Percentiles rank a stretch among this genome's conserved stretches.
Evolutionary conservation across 2,329 filamentous ascomycete species (phyloP).

Genomic region (Talaromyces sp.): DNA sequence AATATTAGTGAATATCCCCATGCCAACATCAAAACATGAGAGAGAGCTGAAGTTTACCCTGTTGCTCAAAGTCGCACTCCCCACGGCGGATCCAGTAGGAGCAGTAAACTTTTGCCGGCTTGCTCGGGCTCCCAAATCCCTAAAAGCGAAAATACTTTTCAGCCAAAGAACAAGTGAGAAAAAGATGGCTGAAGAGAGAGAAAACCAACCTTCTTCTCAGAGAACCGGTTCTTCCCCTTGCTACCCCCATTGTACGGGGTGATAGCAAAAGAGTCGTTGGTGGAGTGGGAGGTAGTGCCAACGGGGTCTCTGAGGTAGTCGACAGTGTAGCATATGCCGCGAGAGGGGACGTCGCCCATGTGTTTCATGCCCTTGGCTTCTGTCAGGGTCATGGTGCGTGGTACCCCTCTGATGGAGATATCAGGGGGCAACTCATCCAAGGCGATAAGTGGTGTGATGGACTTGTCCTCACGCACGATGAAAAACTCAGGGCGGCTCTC

Average conservation of each 20-base stretch:
- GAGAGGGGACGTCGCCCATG: conserved; percentile 29
- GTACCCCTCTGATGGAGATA: conserved; percentile 31
- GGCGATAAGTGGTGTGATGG: conserved; percentile 38
- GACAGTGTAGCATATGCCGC: conserved; percentile 30
- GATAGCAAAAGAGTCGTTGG: neutral
- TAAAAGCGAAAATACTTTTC: conserved; percentile 10
- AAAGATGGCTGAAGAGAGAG: neutral
- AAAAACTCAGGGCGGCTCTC: conserved; percentile 32
- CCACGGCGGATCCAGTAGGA: conserved; percentile 87
- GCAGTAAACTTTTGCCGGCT: conserved; percentile 67
- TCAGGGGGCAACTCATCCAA: conserved; percentile 40
- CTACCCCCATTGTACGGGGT: neutral
- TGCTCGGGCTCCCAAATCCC: conserved; percentile 17
- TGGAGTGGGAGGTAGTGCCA: neutral
- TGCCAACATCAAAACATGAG: neutral
- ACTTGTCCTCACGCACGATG: conserved; percentile 36
- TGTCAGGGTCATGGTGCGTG: conserved; percentile 28
- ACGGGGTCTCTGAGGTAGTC: conserved; percentile 16
- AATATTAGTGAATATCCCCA: neutral
- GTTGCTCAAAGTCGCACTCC: conserved; percentile 76
- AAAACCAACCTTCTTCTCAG: conserved; percentile 5
- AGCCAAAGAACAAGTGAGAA: neutral
- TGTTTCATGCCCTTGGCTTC: conserved; percentile 41
- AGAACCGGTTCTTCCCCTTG: conserved; percentile 1
- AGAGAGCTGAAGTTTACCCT: conserved; percentile 44